Base-by-base conservation (phyloP, 345 rosid genomes). In the Corchorus olitorius region DNA sequence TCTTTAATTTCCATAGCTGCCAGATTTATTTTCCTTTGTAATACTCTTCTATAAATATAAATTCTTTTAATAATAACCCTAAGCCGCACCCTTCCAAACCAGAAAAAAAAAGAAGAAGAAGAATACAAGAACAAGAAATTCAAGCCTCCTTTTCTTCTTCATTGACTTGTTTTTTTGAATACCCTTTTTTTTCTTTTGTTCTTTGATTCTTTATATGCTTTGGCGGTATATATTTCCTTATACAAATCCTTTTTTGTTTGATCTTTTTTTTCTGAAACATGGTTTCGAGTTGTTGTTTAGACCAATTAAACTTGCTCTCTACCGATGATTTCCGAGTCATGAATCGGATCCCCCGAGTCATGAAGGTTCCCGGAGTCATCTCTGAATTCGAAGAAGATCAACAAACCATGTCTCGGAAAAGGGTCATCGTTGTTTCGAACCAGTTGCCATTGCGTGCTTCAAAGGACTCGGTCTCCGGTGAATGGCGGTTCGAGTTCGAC, bases 351-450 rank as follows among this genome's bases (percentile, higher is more conserved):
- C 96, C 93, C 0, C 71, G 81, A 65, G 82, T 86, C 34, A 86
- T 83, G 85, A 89, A 83, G 60, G 85, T 84, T 9, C 77, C 89
- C 0, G 89, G 89, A n/a, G 79, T 89, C 48, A 80, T 84, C 20
- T 77, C 87, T 34, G 83, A 82, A 14, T 74, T 79, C 64, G 88
- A 81, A 12, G 82, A 62, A 15, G 77, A 73, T 19, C 72, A 59
- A 1, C 59, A 11, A 4, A 37, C 54, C 15, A 65, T 56, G 63
- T 12, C 75, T 4, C 68, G 53, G 5, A 81, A 76, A 45, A 85
- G 89, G 45, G 77, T 95, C 13, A 86, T 91, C 85, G 76, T 93
- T 33, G 98, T 91, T 7, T 77, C 92, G n/a, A 91, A 93, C 73
- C 90, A 89, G 80, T 87, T 93, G 16, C 98, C 98, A 2, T 35